phyloP scores from a whole-genome alignment of 345 rosid species.

The Linum usitatissimum region DNA sequence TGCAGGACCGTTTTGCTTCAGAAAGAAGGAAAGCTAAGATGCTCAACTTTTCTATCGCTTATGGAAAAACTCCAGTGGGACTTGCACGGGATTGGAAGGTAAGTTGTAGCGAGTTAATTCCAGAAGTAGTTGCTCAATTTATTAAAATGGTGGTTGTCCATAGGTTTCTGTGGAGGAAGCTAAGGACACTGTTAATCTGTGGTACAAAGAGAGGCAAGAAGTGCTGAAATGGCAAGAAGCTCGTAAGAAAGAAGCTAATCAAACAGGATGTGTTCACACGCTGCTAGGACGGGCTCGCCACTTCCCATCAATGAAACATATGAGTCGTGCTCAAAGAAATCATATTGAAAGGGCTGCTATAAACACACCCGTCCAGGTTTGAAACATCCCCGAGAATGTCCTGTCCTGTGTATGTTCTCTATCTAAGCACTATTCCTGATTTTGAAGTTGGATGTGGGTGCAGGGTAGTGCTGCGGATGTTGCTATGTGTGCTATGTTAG shows the following conservation, averaged over 20 bases:
- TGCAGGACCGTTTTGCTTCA: constrained; percentile 71
- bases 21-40: constrained; percentile 90
- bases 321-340: constrained; percentile 33
- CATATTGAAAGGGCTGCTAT: constrained; percentile 88
- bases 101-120: constrained; percentile 9
- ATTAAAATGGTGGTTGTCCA: constrained; percentile 1
- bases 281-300: constrained; percentile 71
- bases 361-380: constrained; percentile 92
- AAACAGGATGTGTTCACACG: constrained; percentile 44
- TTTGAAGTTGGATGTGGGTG: constrained; percentile 1
- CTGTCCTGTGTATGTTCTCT: not conserved
- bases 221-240: constrained; percentile 74
- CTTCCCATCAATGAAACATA: constrained; percentile 35
- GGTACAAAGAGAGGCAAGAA: constrained; percentile 89
- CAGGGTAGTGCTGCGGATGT: constrained; percentile 99
- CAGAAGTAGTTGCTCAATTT: not conserved
- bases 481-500: constrained; percentile 94
- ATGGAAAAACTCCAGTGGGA: constrained; percentile 83
- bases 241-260: constrained; percentile 55
- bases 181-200: constrained; percentile 62
- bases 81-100: constrained; percentile 98
- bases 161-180: constrained; percentile 87
- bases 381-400: not conserved
- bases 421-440: constrained; percentile 11
- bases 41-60: constrained; percentile 98